phyloP scores from a whole-genome alignment of 306 rosid genomes.

The Fagus sylvatica region DNA sequence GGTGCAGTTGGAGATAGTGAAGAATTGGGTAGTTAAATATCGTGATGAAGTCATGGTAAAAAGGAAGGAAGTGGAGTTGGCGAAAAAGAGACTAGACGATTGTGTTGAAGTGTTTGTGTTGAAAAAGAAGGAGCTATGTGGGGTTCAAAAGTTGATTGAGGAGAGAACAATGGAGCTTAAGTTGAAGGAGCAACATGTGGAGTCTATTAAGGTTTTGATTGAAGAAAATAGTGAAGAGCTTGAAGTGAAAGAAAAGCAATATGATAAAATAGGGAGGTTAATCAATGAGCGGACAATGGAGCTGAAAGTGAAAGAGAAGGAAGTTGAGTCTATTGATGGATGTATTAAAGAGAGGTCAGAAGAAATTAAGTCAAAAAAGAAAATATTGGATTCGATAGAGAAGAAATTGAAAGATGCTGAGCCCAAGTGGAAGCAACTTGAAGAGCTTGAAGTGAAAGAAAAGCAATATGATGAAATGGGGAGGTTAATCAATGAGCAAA shows the following conservation, averaged over 20 bases:
- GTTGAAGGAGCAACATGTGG: background rate
- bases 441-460: too few species aligned
- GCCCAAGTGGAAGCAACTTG: too few species aligned
- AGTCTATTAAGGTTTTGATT: constrained; percentile 21
- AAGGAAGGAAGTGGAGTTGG: background rate
- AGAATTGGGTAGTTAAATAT: background rate
- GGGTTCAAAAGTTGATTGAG: constrained; percentile 5
- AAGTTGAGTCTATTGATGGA: constrained; percentile 22
- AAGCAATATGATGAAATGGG: too few species aligned
- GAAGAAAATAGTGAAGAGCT: constrained; percentile 40
- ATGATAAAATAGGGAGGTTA: constrained; percentile 9
- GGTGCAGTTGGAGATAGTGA: background rate
- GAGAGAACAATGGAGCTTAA: constrained; percentile 22
- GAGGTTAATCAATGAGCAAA: too few species aligned
- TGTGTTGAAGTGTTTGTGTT: constrained; percentile 4
- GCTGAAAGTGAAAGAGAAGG: constrained; percentile 24
- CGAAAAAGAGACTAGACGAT: background rate
- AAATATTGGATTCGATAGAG: constrained; percentile 15
- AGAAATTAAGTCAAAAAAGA: background rate
- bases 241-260: constrained; percentile 20
- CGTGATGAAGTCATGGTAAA: constrained; percentile 7
- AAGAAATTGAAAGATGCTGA: constrained; percentile 29
- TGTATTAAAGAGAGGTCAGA: background rate
- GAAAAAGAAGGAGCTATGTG: constrained; percentile 13
- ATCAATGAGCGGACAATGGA: constrained; percentile 22